These are phyloP conservation scores for Trichocomaceae sp. DNA, from an alignment of 2,329 filamentous ascomycete genomes.

Conservation along the genomic window DNA sequence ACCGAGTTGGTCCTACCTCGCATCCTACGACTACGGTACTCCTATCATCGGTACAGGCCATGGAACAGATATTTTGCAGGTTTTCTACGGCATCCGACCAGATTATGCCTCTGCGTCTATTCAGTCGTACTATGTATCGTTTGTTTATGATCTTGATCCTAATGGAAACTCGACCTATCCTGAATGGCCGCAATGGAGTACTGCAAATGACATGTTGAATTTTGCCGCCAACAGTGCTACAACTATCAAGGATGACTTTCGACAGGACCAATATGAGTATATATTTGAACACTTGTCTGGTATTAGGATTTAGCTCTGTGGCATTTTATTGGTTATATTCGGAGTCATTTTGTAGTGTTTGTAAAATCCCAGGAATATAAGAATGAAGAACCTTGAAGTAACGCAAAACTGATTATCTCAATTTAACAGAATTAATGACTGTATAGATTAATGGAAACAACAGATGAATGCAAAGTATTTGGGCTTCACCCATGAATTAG, in stretches of 20 bases:
- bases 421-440: neutral
- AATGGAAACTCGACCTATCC: constrained; percentile 47
- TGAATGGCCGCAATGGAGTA: constrained; percentile 52
- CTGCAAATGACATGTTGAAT: constrained; percentile 46
- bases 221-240: constrained; percentile 36
- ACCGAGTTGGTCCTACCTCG: constrained; percentile 67
- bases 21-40: constrained; percentile 64
- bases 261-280: constrained; percentile 39
- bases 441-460: neutral
- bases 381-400: too few species aligned
- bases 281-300: constrained; percentile 19
- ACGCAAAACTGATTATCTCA: neutral
- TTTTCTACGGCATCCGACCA: constrained; percentile 59
- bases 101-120: constrained; percentile 47
- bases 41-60: constrained; percentile 73
- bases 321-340: neutral
- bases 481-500: neutral
- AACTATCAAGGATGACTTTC: constrained; percentile 46
- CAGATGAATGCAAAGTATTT: neutral
- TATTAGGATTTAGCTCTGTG: neutral
- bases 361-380: neutral
- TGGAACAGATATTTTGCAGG: constrained; percentile 53
- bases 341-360: neutral
- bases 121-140: constrained; percentile 65
- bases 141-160: constrained; percentile 64